phyloP scores from a whole-genome alignment of 169 alveolate species.

The Plasmodium knowlesi region DNA sequence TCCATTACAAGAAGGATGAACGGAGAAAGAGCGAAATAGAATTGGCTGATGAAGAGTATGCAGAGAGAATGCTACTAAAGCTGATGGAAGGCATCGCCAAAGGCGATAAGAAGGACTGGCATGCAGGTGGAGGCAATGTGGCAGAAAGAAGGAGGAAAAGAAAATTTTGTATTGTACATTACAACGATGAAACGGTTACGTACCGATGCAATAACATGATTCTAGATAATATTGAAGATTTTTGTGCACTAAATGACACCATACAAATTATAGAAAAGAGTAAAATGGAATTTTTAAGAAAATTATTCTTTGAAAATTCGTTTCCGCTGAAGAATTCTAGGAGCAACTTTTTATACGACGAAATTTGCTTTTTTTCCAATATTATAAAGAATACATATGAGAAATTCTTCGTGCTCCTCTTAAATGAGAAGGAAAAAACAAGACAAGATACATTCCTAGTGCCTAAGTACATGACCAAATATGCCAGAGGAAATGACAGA shows the following conservation, averaged over 20 bases:
- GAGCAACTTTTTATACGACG: conserved; percentile 32
- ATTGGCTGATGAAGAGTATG: neutral
- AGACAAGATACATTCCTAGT: conserved; percentile 2
- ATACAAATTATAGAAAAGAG: conserved; percentile 53
- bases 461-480: conserved; percentile 33
- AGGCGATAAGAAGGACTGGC: neutral
- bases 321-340: conserved; percentile 21
- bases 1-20: neutral
- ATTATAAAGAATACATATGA: conserved; percentile 39
- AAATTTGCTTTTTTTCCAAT: conserved; percentile 38
- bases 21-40: neutral
- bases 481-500: neutral
- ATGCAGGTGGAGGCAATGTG: neutral
- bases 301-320: conserved; percentile 42
- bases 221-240: conserved; percentile 37
- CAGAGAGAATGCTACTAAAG: neutral
- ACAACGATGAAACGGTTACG: conserved; percentile 14
- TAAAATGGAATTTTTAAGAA: conserved; percentile 53
- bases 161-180: conserved; percentile 25
- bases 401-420: conserved; percentile 34
- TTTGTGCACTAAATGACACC: conserved; percentile 16
- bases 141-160: neutral
- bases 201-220: conserved; percentile 60
- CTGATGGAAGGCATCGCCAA: conserved; percentile 1
- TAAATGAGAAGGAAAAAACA: conserved; percentile 45